phyloP scores from a whole-genome alignment of 768 basidiomycete species.

The Lentinus tigrinus region DNA sequence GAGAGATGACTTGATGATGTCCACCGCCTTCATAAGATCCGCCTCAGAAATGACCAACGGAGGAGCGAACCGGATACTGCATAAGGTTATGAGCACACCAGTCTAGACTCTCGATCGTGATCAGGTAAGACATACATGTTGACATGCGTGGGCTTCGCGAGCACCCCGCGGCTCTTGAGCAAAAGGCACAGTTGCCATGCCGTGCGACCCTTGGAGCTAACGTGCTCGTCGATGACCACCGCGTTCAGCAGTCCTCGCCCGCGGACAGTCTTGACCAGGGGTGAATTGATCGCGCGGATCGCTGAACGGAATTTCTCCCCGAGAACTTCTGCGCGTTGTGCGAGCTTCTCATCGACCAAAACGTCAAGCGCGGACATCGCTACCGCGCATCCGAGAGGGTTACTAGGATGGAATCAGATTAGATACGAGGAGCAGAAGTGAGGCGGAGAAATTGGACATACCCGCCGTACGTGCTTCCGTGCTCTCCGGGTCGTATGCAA shows the following conservation, averaged over 20 bases:
- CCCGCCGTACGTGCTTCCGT: conserved; percentile 96
- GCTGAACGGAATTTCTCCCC: conserved; percentile 79
- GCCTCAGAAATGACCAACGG: conserved; percentile 92
- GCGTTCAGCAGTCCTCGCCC: conserved; percentile 91
- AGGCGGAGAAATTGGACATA: conserved; percentile 37
- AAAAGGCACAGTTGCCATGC: conserved; percentile 97
- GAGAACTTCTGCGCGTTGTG: conserved; percentile 73
- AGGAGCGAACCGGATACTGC: conserved; percentile 92
- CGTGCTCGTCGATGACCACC: conserved; percentile 84
- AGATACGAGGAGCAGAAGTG: conserved; percentile 1
- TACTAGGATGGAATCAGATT: conserved; percentile 45
- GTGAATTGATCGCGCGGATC: conserved; percentile 59
- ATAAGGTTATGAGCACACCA: background rate
- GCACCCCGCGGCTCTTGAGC: conserved; percentile 84
- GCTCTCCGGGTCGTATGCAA: conserved; percentile 92
- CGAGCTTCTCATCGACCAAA: conserved; percentile 83
- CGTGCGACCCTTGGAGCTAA: conserved; percentile 72
- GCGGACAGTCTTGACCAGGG: conserved; percentile 76
- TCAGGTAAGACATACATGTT: conserved; percentile 68
- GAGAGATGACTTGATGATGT: conserved; percentile 74
- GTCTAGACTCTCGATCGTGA: background rate
- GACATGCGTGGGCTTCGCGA: conserved; percentile 95
- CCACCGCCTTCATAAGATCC: conserved; percentile 73
- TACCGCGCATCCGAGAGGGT: conserved; percentile 95
- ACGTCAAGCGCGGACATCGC: conserved; percentile 90